Evolutionary conservation across 768 basidiomycete genomes (phyloP), one percentile per base, ranked within the genome.

Genomic region (Crassisporium funariophilum): DNA sequence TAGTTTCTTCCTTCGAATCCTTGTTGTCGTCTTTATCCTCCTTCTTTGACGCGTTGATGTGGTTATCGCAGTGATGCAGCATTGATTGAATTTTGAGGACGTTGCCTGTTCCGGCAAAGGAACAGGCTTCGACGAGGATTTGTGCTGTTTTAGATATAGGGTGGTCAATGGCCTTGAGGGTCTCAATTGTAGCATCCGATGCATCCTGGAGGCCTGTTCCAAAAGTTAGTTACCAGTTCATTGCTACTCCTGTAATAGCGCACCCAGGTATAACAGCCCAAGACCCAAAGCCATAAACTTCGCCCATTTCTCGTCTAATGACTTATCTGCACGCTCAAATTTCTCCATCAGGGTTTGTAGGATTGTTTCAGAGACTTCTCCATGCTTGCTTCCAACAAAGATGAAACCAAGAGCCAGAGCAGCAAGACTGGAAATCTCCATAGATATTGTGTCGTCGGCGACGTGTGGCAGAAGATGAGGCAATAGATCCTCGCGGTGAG

Each of bases 21-120:
- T 63, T 62, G 24, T 69, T 64, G 27, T 75, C 71, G 47, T 74
- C 72, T 37, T 78, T 74, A 22, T 80, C 80, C 49, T 84, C 79
- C 49, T 83, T 82, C 17, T 79, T 76, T 19, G 69, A 60, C 37
- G 68, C 68, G 53, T 84, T 84, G 52, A 94, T 76, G 61, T 98
- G 95, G 60, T 98, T 95, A 44, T 90, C 90, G 60, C 95, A 98
- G 52, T 92, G 80, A 52, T 97, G 93, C 6, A 98, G 78, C 81
- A 98, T 87, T 24, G 78, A 73, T 64, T 98, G 97, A 13, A 99
- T 79, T 65, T 91, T 91, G 35, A 99, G 72, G 1, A 98, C 97
- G 60, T 97, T 95, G 25, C 95, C 93, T 0, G 93, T 94, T 15
- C 94, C 97, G 2, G 94, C 95, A 63, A 87, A 98, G 2, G 95